Evolutionary conservation across 2,329 filamentous ascomycete genomes (phyloP).

Genomic region (Colletotrichum sp.): DNA sequence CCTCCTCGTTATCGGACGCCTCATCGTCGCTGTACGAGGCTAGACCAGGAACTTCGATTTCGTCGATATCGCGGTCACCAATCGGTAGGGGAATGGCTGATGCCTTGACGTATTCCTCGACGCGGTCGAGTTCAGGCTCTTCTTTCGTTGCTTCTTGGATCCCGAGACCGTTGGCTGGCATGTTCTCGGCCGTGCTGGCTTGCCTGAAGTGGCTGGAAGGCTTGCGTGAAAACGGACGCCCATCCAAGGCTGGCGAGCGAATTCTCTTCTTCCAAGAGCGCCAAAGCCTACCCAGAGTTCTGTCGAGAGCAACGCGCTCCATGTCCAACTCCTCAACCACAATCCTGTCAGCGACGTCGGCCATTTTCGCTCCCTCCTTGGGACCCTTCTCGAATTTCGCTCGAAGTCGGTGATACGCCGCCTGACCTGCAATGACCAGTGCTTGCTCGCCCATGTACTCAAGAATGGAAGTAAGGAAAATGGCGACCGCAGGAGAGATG

Average conservation of each 20-base stretch:
- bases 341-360: conserved; percentile 66
- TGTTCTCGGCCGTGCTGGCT: conserved; percentile 41
- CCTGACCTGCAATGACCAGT: conserved; percentile 84
- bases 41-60: conserved; percentile 81
- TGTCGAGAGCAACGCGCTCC: conserved; percentile 89
- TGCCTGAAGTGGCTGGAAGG: conserved; percentile 43
- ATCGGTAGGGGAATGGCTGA: conserved; percentile 73
- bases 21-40: conserved; percentile 68
- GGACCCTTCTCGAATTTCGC: conserved; percentile 64
- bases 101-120: conserved; percentile 50
- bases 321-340: conserved; percentile 91
- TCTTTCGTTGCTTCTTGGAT: conserved; percentile 15
- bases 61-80: conserved; percentile 70
- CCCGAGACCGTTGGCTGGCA: conserved; percentile 34
- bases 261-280: conserved; percentile 92
- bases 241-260: conserved; percentile 58
- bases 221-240: conserved; percentile 55
- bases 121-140: neutral
- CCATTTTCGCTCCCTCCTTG: conserved; percentile 52
- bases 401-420: conserved; percentile 73
- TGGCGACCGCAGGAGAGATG: conserved; percentile 89
- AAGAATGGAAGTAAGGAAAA: conserved; percentile 93
- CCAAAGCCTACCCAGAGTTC: conserved; percentile 89
- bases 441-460: conserved; percentile 95
- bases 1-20: conserved; percentile 44